These are phyloP conservation scores for Linnemannia exigua DNA, from an alignment of 192 early-diverging fungal species.

Conservation along the genomic window DNA sequence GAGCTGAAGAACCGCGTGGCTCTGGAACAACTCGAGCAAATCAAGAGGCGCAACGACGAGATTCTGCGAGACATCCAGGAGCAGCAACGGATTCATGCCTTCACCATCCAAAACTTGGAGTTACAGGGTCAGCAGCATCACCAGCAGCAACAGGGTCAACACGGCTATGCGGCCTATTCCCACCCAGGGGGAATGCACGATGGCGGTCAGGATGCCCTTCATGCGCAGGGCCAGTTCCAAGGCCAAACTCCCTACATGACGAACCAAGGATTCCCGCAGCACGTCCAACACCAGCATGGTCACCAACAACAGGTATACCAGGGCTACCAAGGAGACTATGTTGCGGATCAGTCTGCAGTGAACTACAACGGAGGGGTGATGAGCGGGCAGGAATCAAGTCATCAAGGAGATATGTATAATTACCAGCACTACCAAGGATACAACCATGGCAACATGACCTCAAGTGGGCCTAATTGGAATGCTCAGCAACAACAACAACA, in stretches of 20 bases:
- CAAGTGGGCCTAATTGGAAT: constrained; percentile 1
- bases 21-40: constrained; percentile 31
- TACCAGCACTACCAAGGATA: constrained; percentile 8
- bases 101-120: constrained; percentile 32
- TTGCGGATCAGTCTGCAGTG: not conserved
- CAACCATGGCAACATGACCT: not conserved
- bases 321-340: constrained; percentile 9
- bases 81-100: constrained; percentile 19
- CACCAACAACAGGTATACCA: constrained; percentile 29
- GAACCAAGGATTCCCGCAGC: constrained; percentile 9
- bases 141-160: not conserved
- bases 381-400: not conserved
- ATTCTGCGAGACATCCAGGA: constrained; percentile 38
- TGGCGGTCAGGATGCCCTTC: constrained; percentile 12
- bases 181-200: constrained; percentile 10
- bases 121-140: constrained; percentile 16
- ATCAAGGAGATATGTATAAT: constrained; percentile 8
- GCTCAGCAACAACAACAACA: not conserved
- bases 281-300: constrained; percentile 16
- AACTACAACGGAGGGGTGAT: not conserved
- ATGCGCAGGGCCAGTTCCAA: constrained; percentile 15
- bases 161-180: constrained; percentile 17
- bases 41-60: constrained; percentile 40
- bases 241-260: constrained; percentile 4
- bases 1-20: constrained; percentile 31